Base-by-base conservation (phyloP, 495 filamentous ascomycete species). In the Neurospora discreta region DNA sequence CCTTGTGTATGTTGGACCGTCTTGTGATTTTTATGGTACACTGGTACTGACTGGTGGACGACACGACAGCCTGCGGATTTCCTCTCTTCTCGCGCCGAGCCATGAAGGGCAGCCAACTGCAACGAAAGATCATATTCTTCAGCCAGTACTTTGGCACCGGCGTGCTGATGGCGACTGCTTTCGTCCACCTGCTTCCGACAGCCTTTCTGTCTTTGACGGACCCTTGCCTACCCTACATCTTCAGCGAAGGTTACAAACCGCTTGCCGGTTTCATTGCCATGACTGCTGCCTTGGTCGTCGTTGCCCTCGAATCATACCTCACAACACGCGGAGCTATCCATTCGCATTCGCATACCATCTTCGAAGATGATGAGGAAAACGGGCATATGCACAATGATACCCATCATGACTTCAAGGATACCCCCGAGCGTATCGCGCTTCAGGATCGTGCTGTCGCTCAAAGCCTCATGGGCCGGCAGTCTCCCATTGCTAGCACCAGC, bases 131-230 rank as follows among this genome's bases (percentile, higher is more conserved):
- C 73, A 82, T 94, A 73, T 93, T 93, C 80, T 79, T 91, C 65
- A 92, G 90, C 39, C 90, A 92, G 69, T 91, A 95, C 80, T 94
- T 96, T 74, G 93, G 93, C 43, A 95, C 93, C 6, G 93, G 93
- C 30, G 93, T 96, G 10, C 82, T 96, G 39, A 91, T 95, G 73
- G 92, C 93, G 23, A 94, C 93, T n/a, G 92, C 93, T 58, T 96
- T 96, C 77, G 93, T 95, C 36, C 93, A 95, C 79, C 83, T 90
- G 10, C 90, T 96, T 5, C 93, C 93, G 13, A 95, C 92, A 3
- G 93, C 93, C 40, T 95, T 95, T 78, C 80, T 86, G 44, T 95
- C 92, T 9, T 84, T 96, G 40, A 92, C 90, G 26, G 90, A 95
- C 75, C 89, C 90, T 65, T 96, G 93, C 77, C 89, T 96, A 1